Conservation (phyloP, 176 grass and related monocot species). For the Rhynchospora breviuscula region DNA sequence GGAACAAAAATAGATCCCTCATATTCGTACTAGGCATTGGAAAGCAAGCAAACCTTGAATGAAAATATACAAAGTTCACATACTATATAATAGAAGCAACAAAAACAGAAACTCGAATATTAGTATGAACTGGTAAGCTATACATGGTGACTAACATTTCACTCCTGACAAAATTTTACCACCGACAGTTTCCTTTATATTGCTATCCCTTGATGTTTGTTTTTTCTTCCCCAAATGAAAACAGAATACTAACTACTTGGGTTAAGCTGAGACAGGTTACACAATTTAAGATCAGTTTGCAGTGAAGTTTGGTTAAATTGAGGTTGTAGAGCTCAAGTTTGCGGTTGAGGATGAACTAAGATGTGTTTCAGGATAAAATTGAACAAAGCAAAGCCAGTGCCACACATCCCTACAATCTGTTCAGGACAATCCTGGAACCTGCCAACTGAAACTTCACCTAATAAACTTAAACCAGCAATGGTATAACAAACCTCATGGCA, state of each 20-base stretch:
- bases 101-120: neutral
- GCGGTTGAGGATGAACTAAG: too few species aligned
- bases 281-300: neutral
- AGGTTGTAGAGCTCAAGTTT: neutral
- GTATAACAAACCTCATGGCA: slow-evolving; percentile 67
- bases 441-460: neutral
- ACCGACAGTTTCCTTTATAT: neutral
- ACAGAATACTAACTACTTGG: neutral
- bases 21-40: neutral
- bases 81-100: neutral
- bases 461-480: neutral
- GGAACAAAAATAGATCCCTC: neutral
- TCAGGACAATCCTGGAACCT: neutral
- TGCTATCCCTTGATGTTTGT: neutral
- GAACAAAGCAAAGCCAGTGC: neutral
- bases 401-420: neutral
- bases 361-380: neutral
- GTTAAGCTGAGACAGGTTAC: neutral
- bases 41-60: neutral
- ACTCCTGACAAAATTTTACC: neutral
- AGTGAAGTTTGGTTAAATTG: neutral
- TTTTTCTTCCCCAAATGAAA: neutral
- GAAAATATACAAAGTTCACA: neutral
- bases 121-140: neutral
- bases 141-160: neutral